Evolutionary conservation across 345 rosid genomes (phyloP).

Genomic region (Atalantia buxifolia): DNA sequence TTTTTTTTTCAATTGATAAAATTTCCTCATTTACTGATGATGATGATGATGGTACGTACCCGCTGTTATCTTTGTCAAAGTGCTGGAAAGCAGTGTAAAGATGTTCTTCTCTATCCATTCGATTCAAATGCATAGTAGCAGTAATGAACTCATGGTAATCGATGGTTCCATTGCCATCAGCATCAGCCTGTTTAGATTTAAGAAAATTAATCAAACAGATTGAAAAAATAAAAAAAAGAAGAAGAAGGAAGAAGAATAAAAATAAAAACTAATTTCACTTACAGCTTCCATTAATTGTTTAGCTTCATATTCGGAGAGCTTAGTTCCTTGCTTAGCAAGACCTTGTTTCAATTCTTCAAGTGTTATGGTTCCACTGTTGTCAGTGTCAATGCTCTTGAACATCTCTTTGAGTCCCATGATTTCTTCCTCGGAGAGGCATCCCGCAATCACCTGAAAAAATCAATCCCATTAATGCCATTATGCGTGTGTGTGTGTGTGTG

Average conservation of each 20-base stretch:
- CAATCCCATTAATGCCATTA: neutral
- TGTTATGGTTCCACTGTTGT: slow-evolving; percentile 87
- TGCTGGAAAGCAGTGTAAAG: slow-evolving; percentile 80
- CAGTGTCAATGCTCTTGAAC: slow-evolving; percentile 88
- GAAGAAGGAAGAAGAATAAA: neutral
- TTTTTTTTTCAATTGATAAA: no score
- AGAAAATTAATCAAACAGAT: no score
- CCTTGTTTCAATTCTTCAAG: slow-evolving; percentile 91
- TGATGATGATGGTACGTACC: slow-evolving; percentile 28
- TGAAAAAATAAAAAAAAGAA: no score
- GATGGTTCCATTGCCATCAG: slow-evolving; percentile 77
- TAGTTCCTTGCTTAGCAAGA: slow-evolving; percentile 91
- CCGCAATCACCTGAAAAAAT: slow-evolving; percentile 73
- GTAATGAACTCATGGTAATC: slow-evolving; percentile 80
- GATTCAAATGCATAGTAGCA: slow-evolving; percentile 78
- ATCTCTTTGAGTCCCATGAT: slow-evolving; percentile 96
- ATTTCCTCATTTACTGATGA: neutral
- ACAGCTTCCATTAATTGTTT: slow-evolving; percentile 95
- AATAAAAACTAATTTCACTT: slow-evolving; percentile 16
- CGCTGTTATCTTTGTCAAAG: slow-evolving; percentile 83
- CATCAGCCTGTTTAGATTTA: slow-evolving; percentile 61
- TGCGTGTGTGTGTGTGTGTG: no score
- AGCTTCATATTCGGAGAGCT: slow-evolving; percentile 77
- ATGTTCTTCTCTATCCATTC: slow-evolving; percentile 78
- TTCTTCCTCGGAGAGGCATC: slow-evolving; percentile 95